Percentiles rank a stretch among this genome's conserved stretches.
phyloP scores from a whole-genome alignment of 1,284 basidiomycete genomes.

The Ceratobasidium sp. region DNA sequence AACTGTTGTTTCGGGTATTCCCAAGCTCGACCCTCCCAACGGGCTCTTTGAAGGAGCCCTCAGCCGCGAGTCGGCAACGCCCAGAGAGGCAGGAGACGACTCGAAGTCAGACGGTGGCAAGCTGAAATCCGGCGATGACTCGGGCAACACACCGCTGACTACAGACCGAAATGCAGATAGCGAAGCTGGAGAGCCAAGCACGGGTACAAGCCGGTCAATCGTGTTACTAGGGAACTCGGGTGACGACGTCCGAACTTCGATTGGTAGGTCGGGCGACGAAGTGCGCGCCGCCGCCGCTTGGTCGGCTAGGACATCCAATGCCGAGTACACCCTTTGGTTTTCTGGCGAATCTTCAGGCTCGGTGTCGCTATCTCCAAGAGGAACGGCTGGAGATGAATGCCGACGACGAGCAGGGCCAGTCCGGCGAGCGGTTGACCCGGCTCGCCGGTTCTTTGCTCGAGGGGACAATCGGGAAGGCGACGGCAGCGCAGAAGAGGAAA shows the following conservation, averaged over 20 bases:
- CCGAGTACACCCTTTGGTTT: constrained; percentile 37
- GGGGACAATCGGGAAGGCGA: constrained; percentile 38
- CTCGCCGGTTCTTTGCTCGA: constrained; percentile 4
- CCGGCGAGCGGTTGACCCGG: neutral
- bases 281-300: constrained; percentile 40
- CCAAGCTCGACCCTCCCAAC: constrained; percentile 1
- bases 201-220: neutral
- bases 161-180: neutral
- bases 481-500: constrained; percentile 36
- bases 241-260: constrained; percentile 1
- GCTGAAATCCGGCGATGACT: constrained; percentile 7
- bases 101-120: constrained; percentile 11
- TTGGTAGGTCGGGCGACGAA: constrained; percentile 32
- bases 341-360: constrained; percentile 32
- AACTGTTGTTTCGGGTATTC: neutral
- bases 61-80: neutral
- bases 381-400: constrained; percentile 33
- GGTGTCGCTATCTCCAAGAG: constrained; percentile 34
- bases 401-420: constrained; percentile 6
- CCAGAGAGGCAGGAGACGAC: constrained; percentile 8
- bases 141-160: neutral
- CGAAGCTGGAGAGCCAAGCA: constrained; percentile 6
- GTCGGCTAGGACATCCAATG: constrained; percentile 38
- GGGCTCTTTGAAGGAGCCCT: constrained; percentile 6
- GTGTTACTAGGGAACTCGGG: neutral